phyloP scores from a whole-genome alignment of 345 rosid species.

The Salix dunnii region DNA sequence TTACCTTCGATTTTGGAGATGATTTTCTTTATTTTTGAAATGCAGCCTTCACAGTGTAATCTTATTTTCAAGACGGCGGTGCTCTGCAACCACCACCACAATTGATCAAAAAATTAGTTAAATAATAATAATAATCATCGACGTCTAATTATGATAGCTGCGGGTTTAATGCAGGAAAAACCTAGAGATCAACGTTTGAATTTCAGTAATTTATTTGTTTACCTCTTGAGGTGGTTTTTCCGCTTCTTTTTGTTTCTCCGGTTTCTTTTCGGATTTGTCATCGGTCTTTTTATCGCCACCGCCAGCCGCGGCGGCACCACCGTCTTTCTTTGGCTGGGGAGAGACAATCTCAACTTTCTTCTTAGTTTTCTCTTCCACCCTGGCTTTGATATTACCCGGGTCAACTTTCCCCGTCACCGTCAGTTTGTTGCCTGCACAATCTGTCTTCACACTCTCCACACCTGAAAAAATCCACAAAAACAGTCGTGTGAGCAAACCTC shows the following conservation, averaged over 20 bases:
- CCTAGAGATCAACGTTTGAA: neutral
- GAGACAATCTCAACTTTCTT: slow-evolving; percentile 33
- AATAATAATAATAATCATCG: neutral
- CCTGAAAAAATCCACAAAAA: slow-evolving; percentile 20
- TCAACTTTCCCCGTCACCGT: slow-evolving; percentile 46
- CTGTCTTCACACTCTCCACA: slow-evolving; percentile 34
- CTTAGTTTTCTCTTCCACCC: slow-evolving; percentile 30
- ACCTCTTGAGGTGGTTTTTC: slow-evolving; percentile 35
- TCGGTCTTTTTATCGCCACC: slow-evolving; percentile 23
- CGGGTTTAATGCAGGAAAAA: neutral
- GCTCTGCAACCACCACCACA: slow-evolving; percentile 25
- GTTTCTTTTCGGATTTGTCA: slow-evolving; percentile 32
- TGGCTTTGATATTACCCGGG: slow-evolving; percentile 28
- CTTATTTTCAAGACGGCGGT: slow-evolving; percentile 40
- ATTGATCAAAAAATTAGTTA: neutral
- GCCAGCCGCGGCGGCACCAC: slow-evolving; percentile 5
- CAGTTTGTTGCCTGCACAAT: slow-evolving; percentile 28
- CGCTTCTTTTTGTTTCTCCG: slow-evolving; percentile 26
- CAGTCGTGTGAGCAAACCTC: neutral
- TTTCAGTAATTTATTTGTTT: neutral
- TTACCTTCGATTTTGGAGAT: slow-evolving; percentile 35
- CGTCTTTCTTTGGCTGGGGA: slow-evolving; percentile 34
- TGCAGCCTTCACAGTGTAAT: slow-evolving; percentile 45
- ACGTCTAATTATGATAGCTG: neutral
- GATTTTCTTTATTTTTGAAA: slow-evolving; percentile 29